Conservation (phyloP, 2,329 filamentous ascomycete genomes). For the Spiromastix sp. region DNA sequence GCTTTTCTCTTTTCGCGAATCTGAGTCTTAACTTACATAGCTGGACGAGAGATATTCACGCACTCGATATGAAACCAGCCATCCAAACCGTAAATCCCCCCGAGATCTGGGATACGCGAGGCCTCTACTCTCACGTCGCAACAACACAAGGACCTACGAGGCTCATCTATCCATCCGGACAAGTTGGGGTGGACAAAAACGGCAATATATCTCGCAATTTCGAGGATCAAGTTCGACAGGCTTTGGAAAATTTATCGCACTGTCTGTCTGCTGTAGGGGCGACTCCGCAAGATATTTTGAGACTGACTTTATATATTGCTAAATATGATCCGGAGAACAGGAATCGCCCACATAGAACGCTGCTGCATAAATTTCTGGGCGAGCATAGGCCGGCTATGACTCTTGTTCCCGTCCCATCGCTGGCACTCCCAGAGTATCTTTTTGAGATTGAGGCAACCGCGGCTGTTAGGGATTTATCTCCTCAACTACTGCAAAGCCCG, state of each 20-base stretch:
- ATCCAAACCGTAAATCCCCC: too few relatives aligned
- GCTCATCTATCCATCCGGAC: background rate
- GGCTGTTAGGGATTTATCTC: constrained; percentile 5
- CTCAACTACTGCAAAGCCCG: constrained; percentile 3
- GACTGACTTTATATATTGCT: background rate
- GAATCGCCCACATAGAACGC: too few relatives aligned
- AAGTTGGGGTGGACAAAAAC: background rate
- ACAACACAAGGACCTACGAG: background rate
- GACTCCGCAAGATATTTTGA: background rate
- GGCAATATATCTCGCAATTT: background rate
- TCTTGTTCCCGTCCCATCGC: constrained; percentile 31
- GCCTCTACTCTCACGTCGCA: background rate
- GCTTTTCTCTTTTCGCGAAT: too few relatives aligned
- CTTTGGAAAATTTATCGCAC: background rate
- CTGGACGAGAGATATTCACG: too few relatives aligned
- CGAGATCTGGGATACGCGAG: too few relatives aligned
- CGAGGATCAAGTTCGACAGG: background rate
- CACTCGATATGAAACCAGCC: too few relatives aligned
- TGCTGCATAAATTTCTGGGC: constrained; percentile 26
- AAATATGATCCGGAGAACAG: background rate
- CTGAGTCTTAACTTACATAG: too few relatives aligned
- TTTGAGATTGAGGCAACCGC: constrained; percentile 37
- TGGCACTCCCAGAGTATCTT: constrained; percentile 30
- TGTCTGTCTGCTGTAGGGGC: background rate
- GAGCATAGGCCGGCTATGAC: constrained; percentile 34